phyloP scores from a whole-genome alignment of 1,139 yeast genomes.

The Diutina ranongensis region DNA sequence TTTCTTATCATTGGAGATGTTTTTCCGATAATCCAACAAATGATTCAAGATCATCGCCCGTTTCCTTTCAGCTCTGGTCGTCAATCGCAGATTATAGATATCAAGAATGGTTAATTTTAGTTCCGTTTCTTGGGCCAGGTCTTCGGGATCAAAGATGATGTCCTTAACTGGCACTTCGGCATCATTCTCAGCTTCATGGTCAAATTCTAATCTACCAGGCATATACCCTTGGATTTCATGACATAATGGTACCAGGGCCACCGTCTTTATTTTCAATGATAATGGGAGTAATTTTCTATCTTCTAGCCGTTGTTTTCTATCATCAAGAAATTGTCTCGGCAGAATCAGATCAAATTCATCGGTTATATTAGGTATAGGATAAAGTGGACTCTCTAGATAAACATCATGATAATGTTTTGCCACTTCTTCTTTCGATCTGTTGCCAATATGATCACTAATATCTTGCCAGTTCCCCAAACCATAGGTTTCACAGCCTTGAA shows the following conservation, averaged over 20 bases:
- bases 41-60: slow-evolving; percentile 67
- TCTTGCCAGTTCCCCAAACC: slow-evolving; percentile 98
- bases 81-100: slow-evolving; percentile 79
- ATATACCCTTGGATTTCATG: slow-evolving; percentile 95
- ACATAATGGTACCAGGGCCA: slow-evolving; percentile 89
- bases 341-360: slow-evolving; percentile 51
- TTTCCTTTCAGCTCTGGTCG: slow-evolving; percentile 88
- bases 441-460: slow-evolving; percentile 89
- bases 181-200: slow-evolving; percentile 91
- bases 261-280: slow-evolving; percentile 78
- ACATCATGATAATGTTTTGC: slow-evolving; percentile 66
- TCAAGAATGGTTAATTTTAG: slow-evolving; percentile 78
- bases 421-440: slow-evolving; percentile 85
- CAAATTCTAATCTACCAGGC: slow-evolving; percentile 98
- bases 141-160: slow-evolving; percentile 92
- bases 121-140: slow-evolving; percentile 76
- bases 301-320: slow-evolving; percentile 64
- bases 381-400: slow-evolving; percentile 56
- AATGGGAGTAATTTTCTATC: slow-evolving; percentile 52
- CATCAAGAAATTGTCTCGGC: slow-evolving; percentile 58
- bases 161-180: slow-evolving; percentile 93
- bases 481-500: slow-evolving; percentile 84
- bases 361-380: slow-evolving; percentile 77
- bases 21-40: slow-evolving; percentile 75
- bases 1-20: slow-evolving; percentile 63